Conservation (phyloP, 2,329 filamentous ascomycete genomes). For the Rugonectria rugulosa region DNA sequence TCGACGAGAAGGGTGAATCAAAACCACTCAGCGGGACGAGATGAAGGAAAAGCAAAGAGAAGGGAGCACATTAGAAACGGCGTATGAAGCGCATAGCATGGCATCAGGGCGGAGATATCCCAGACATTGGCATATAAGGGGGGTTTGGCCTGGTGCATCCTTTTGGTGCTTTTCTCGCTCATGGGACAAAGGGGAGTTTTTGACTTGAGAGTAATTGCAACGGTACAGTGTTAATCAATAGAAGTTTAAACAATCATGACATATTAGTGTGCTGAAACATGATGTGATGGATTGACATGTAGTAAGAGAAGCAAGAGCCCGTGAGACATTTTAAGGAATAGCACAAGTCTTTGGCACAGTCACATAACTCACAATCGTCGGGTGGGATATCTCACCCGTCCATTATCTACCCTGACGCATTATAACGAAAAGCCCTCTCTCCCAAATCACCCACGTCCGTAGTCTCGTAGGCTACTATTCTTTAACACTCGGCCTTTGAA, state of each 20-base stretch:
- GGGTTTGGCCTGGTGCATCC: slow-evolving; percentile 7
- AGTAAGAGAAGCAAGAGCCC: too few species aligned
- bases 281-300: too few species aligned
- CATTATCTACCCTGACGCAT: too few species aligned
- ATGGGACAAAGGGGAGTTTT: slow-evolving; percentile 37
- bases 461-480: too few species aligned
- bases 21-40: slow-evolving; percentile 34
- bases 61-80: background rate
- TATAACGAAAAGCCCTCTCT: too few species aligned
- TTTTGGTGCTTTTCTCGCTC: slow-evolving; percentile 25
- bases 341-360: too few species aligned
- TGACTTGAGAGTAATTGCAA: slow-evolving; percentile 22
- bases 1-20: slow-evolving; percentile 37
- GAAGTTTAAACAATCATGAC: slow-evolving; percentile 8
- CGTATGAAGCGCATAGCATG: slow-evolving; percentile 10
- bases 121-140: slow-evolving; percentile 13
- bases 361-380: too few species aligned
- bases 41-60: slow-evolving; percentile 6
- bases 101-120: slow-evolving; percentile 1
- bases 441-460: too few species aligned
- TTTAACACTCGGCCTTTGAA: background rate
- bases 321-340: too few species aligned
- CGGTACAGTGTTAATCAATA: slow-evolving; percentile 23
- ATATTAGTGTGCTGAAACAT: too few species aligned
- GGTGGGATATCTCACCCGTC: too few species aligned